Conservation (phyloP, 2,329 filamentous ascomycete species). For the Emmonsiellopsis sp. region DNA sequence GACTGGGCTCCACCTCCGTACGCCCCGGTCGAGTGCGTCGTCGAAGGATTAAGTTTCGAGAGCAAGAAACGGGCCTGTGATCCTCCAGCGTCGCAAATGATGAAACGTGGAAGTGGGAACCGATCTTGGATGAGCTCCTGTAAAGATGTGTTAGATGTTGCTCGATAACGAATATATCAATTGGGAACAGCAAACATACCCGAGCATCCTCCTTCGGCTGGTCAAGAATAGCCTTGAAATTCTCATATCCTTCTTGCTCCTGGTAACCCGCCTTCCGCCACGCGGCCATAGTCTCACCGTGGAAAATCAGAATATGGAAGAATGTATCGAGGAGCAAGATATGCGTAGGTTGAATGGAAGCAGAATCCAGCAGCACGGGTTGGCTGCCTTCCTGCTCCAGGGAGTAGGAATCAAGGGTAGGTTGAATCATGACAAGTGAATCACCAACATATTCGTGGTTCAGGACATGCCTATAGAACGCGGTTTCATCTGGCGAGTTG, state of each 20-base stretch:
- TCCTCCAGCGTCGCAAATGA: slow-evolving; percentile 96
- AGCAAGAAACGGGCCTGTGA: slow-evolving; percentile 95
- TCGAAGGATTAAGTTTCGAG: slow-evolving; percentile 94
- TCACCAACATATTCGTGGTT: slow-evolving; percentile 97
- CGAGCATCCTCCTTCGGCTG: slow-evolving; percentile 94
- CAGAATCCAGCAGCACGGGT: slow-evolving; percentile 91
- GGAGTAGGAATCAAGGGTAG: slow-evolving; percentile 92
- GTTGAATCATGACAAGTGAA: slow-evolving; percentile 97
- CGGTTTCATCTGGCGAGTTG: slow-evolving; percentile 96
- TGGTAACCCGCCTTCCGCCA: slow-evolving; percentile 98
- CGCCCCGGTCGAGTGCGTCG: slow-evolving; percentile 85
- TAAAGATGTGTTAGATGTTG: slow-evolving; percentile 3
- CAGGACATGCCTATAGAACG: slow-evolving; percentile 95
- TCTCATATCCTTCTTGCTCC: slow-evolving; percentile 96
- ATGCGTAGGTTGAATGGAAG: slow-evolving; percentile 89
- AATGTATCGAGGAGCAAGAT: slow-evolving; percentile 94
- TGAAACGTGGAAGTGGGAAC: slow-evolving; percentile 96
- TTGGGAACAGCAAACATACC: slow-evolving; percentile 42
- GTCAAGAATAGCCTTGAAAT: slow-evolving; percentile 79
- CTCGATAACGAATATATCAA: neutral
- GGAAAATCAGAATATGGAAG: slow-evolving; percentile 99
- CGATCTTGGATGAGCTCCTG: slow-evolving; percentile 94
- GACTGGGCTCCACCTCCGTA: slow-evolving; percentile 85
- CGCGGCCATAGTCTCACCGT: slow-evolving; percentile 93
- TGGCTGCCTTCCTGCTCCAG: slow-evolving; percentile 90